Percentiles rank a stretch among this genome's conserved stretches.
Evolutionary conservation across 2,329 filamentous ascomycete species (phyloP).

Genomic region (Zymoseptoria passerinii): DNA sequence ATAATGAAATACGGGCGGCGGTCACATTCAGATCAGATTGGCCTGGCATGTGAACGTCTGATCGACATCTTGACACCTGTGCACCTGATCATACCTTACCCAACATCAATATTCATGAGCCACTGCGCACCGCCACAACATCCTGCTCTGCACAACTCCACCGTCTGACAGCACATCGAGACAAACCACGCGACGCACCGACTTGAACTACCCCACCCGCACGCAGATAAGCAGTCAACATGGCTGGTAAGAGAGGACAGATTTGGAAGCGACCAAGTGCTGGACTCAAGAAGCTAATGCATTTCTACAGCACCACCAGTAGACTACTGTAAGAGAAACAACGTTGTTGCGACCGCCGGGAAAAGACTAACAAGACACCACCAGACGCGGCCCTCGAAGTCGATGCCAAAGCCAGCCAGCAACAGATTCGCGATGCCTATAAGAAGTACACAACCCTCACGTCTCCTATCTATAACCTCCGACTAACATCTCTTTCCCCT

Average conservation of each 20-base stretch:
- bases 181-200: too few relatives aligned
- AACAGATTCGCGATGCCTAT: slow-evolving; percentile 89
- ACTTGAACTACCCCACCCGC: too few relatives aligned
- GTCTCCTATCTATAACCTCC: background rate
- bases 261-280: background rate
- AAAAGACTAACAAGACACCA: background rate
- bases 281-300: background rate
- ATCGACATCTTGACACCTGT: background rate
- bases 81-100: background rate
- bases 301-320: slow-evolving; percentile 25
- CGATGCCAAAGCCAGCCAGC: slow-evolving; percentile 59
- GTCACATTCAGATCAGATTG: too few relatives aligned
- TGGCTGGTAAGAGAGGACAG: background rate
- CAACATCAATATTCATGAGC: background rate
- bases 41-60: too few relatives aligned
- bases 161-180: too few relatives aligned
- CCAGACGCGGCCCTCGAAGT: slow-evolving; percentile 28
- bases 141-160: background rate
- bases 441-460: slow-evolving; percentile 51
- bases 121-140: background rate
- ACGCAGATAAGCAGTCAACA: background rate
- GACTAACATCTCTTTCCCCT: background rate
- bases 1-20: too few relatives aligned
- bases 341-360: background rate
- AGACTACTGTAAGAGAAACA: slow-evolving; percentile 23